These are phyloP conservation scores for Xylariaceae sp. DNA, from an alignment of 2,329 filamentous ascomycete species.

Conservation along the genomic window DNA sequence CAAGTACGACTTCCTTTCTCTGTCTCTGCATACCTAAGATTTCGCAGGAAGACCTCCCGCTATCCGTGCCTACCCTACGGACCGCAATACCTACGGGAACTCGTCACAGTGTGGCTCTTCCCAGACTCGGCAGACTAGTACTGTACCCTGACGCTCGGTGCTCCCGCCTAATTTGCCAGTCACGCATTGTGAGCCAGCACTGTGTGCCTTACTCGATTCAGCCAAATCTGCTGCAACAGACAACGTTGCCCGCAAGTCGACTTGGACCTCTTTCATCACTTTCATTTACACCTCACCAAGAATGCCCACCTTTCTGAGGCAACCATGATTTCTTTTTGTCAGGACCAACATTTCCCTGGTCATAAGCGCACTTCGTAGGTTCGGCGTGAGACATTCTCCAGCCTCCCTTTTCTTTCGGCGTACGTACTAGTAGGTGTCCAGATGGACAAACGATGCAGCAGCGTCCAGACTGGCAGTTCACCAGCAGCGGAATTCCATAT, in stretches of 20 bases:
- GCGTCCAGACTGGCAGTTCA: neutral
- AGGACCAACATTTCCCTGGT: neutral
- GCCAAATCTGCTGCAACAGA: neutral
- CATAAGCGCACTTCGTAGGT: neutral
- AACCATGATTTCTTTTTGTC: neutral
- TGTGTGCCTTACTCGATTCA: neutral
- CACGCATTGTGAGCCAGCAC: neutral
- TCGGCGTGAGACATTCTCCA: neutral
- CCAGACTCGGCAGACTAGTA: neutral
- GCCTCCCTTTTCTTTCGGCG: neutral
- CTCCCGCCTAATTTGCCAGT: neutral
- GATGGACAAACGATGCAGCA: neutral
- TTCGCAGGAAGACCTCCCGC: no score
- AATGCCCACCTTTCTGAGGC: neutral
- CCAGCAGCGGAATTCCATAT: neutral
- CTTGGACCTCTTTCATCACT: neutral
- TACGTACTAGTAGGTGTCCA: neutral
- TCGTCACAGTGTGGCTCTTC: neutral
- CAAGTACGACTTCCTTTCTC: neutral
- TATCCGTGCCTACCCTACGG: no score
- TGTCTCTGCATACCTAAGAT: no score
- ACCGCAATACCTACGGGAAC: no score
- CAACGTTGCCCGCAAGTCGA: neutral
- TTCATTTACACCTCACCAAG: neutral
- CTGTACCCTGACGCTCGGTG: neutral